These are phyloP conservation scores for Fusarium sp. DNA, from an alignment of 2,329 filamentous ascomycete species.

Conservation along the genomic window DNA sequence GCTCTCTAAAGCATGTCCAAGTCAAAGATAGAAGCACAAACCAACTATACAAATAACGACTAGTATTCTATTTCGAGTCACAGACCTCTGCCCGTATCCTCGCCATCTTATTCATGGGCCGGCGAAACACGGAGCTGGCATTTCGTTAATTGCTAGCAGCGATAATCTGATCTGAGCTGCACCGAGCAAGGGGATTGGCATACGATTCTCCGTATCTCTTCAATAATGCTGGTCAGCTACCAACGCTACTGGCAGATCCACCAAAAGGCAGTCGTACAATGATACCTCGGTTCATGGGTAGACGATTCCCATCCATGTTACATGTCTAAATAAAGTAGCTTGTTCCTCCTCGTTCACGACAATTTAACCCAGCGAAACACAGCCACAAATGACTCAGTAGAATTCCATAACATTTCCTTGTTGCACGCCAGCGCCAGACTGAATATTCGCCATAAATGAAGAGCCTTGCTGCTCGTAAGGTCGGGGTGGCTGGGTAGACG, in stretches of 20 bases:
- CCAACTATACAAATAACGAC: accelerated
- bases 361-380: too few relatives aligned
- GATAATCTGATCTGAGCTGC: too few relatives aligned
- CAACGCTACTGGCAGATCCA: accelerated
- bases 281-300: too few relatives aligned
- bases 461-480: not conserved
- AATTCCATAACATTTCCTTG: not conserved
- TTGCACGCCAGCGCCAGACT: not conserved
- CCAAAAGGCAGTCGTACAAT: accelerated
- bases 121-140: not conserved
- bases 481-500: not conserved
- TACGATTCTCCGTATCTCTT: not conserved
- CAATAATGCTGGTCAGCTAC: too few relatives aligned
- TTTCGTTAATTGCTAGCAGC: not conserved
- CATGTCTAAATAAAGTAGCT: not conserved
- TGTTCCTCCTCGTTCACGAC: not conserved
- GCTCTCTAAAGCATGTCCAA: accelerated
- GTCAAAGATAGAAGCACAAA: not conserved
- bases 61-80: accelerated
- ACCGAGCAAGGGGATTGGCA: too few relatives aligned
- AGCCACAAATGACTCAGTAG: not conserved
- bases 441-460: not conserved
- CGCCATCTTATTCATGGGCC: accelerated
- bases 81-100: accelerated
- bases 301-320: not conserved